Evolutionary conservation across 768 basidiomycete species (phyloP), one percentile per base, ranked within the genome.

Genomic region (Kondoa subrosea): DNA sequence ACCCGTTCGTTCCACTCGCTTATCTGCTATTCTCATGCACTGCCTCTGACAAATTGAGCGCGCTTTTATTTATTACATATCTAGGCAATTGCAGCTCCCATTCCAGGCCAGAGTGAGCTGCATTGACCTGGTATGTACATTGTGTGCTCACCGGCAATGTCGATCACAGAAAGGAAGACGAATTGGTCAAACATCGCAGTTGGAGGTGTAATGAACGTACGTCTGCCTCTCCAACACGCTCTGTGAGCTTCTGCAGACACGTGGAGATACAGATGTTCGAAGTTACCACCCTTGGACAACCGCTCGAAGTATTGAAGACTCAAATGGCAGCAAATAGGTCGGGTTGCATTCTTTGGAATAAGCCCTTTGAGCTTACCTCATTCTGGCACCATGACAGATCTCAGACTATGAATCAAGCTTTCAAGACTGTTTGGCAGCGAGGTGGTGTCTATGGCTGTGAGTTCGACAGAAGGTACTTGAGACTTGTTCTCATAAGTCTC

Each of bases 321-420:
- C 95, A 99, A 77, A 97, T 99, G 95, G 95, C 95, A 68, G 90
- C 91, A 69, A 92, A 93, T 80, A 85, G 95, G 70, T 69, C n/a
- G 26, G 34, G 57, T 56, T 67, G 67, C 21, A 14, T 26, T 14
- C 33, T n/a, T 30, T 26, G 33, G 4, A 31, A 4, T 33, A 30
- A 32, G 58, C 1, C 4, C 64, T 4, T 34, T 40, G 64, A 31
- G 3, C 62, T 29, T 34, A 32, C 25, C 8, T 63, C 14, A 4
- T 12, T 65, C 15, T 25, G 21, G 21, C 33, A 25, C 12, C 31
- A 21, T 56, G 8, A 16, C 69, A 69, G 69, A 3, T 84, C 83
- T 12, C 91, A 99, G 77, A 81, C 87, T 15, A 95, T 99, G 91
- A 73, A 81, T 69, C 84, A 89, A 76, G 92, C 95, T 21, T 81